A percentile compares a stretch with the other conserved stretches of the same genome.
These are phyloP conservation scores for Didymella glomerata DNA, from an alignment of 2,329 filamentous ascomycete genomes.

Conservation along the genomic window DNA sequence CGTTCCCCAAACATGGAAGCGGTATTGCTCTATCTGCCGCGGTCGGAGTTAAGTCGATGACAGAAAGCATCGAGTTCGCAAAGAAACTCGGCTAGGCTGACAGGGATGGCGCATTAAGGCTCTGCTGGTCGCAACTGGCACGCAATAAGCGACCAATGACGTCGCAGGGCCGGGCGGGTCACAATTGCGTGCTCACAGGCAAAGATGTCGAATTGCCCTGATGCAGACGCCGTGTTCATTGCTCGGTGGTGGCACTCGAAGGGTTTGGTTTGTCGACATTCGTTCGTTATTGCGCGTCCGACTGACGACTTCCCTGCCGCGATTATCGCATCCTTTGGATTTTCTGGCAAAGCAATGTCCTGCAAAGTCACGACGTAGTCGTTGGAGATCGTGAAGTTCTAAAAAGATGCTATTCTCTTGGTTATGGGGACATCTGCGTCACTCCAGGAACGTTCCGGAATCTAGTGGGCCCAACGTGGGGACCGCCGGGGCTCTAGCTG, in stretches of 20 bases:
- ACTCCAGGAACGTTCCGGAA: conserved; percentile 17
- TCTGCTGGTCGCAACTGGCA: conserved; percentile 30
- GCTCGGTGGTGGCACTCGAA: conserved; percentile 13
- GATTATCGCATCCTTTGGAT: conserved; percentile 1
- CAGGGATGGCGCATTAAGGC: conserved; percentile 38
- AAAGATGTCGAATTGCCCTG: conserved; percentile 44
- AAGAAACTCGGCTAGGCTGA: conserved; percentile 36
- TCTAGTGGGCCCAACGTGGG: conserved; percentile 15
- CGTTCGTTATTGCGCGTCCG: conserved; percentile 12
- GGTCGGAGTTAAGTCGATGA: conserved; percentile 24
- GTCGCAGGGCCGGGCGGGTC: conserved; percentile 1
- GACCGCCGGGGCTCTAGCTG: conserved; percentile 15
- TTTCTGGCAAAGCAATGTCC: not conserved
- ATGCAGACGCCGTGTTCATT: conserved; percentile 15
- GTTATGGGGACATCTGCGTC: conserved; percentile 13
- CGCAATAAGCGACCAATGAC: conserved; percentile 34
- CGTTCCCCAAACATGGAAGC: conserved; percentile 6
- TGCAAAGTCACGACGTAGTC: not conserved
- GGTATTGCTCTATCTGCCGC: conserved; percentile 19
- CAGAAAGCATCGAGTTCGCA: conserved; percentile 29
- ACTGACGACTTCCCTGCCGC: conserved; percentile 17
- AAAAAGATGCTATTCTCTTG: conserved; percentile 2
- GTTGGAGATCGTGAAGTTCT: conserved; percentile 1
- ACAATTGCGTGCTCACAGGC: conserved; percentile 48
- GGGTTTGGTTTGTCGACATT: not conserved